Evolutionary conservation across 2,329 filamentous ascomycete genomes (phyloP).

Genomic region (Pestalotiopsis sp.): DNA sequence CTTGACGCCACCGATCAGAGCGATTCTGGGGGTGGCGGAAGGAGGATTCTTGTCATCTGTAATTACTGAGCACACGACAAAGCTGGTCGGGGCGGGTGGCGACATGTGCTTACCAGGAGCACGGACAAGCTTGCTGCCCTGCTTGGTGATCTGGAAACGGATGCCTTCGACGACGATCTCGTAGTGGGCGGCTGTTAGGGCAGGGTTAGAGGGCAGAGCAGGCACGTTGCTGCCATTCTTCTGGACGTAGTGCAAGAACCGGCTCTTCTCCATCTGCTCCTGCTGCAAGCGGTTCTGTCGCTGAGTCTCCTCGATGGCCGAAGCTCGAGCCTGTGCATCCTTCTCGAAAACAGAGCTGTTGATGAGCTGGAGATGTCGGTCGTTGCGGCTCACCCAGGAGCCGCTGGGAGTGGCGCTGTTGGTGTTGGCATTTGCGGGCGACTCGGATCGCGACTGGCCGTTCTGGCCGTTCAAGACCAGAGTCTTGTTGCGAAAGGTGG

Average conservation of each 20-base stretch:
- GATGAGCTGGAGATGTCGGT: conserved; percentile 81
- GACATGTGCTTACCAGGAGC: conserved; percentile 58
- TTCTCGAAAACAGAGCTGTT: conserved; percentile 79
- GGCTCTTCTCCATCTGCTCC: conserved; percentile 59
- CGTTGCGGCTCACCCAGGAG: conserved; percentile 72
- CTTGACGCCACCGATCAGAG: conserved; percentile 73
- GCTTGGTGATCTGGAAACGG: conserved; percentile 71
- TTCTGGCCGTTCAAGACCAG: conserved; percentile 34
- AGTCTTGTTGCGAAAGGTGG: conserved; percentile 33
- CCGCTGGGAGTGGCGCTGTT: conserved; percentile 29
- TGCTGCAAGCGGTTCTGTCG: conserved; percentile 56
- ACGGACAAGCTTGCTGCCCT: conserved; percentile 82
- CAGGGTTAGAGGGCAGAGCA: conserved; percentile 29
- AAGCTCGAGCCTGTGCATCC: conserved; percentile 67
- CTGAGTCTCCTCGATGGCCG: conserved; percentile 72
- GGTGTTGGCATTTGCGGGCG: conserved; percentile 33
- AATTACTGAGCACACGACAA: conserved; percentile 17
- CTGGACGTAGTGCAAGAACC: conserved; percentile 51
- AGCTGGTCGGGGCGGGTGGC: conserved; percentile 31
- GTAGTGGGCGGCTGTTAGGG: conserved; percentile 45
- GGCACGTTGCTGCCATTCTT: conserved; percentile 31
- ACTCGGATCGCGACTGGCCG: conserved; percentile 26
- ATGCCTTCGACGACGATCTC: conserved; percentile 73
- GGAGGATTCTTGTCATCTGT: conserved; percentile 62
- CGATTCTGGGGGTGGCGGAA: conserved; percentile 73